Evolutionary conservation across 257 asterid genomes (phyloP).

Genomic region (Cynanchum wilfordii): DNA sequence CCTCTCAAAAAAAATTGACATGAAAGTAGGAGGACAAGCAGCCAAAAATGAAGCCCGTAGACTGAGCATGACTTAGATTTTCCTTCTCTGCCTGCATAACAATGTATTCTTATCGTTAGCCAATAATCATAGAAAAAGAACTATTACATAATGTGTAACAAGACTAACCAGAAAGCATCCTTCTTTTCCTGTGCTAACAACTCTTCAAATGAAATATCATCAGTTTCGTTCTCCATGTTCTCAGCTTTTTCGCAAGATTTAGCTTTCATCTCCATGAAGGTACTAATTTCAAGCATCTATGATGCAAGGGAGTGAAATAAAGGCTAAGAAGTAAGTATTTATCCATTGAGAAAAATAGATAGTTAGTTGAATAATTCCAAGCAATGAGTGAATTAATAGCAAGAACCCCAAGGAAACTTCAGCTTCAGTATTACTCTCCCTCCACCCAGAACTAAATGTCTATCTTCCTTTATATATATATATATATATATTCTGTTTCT

Average conservation of each 20-base stretch:
- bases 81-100: constrained; percentile 69
- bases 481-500: not conserved
- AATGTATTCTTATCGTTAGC: constrained; percentile 13
- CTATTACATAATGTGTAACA: not conserved
- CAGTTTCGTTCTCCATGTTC: constrained; percentile 35
- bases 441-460: not conserved
- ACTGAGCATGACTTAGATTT: constrained; percentile 41
- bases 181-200: constrained; percentile 76
- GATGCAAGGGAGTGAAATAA: constrained; percentile 2
- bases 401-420: not conserved
- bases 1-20: constrained; percentile 12
- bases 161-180: constrained; percentile 64
- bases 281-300: constrained; percentile 71
- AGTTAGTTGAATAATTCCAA: not conserved
- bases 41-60: constrained; percentile 24
- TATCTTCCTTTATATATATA: not conserved
- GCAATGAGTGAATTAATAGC: not conserved
- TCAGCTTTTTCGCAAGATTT: constrained; percentile 36
- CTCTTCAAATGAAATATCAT: constrained; percentile 80
- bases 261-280: constrained; percentile 47
- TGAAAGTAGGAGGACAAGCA: constrained; percentile 27
- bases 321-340: not conserved
- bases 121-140: not conserved
- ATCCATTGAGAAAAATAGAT: not conserved
- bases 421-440: not conserved